Evolutionary conservation across 495 filamentous ascomycete species (phyloP).

Genomic region (Astrothelium subdiscretum): DNA sequence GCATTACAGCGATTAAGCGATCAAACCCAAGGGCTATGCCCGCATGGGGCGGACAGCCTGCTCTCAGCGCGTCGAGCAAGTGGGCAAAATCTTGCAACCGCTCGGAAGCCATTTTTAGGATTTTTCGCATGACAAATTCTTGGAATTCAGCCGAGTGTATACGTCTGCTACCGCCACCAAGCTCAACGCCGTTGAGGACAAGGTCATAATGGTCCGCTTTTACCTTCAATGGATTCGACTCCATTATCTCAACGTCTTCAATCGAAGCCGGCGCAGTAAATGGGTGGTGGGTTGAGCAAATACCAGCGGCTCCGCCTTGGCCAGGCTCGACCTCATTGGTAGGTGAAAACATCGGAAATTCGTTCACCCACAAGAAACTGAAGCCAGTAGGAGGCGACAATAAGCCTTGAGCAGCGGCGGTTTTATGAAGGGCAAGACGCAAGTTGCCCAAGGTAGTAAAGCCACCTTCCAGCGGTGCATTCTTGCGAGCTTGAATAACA

Average conservation of each 20-base stretch:
- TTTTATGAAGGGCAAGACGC: constrained; percentile 55
- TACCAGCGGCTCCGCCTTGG: constrained; percentile 66
- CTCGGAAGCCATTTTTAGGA: constrained; percentile 51
- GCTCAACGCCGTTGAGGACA: constrained; percentile 88
- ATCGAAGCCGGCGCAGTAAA: constrained; percentile 77
- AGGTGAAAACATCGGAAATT: constrained; percentile 87
- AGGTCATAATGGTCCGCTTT: constrained; percentile 85
- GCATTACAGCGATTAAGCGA: constrained; percentile 70
- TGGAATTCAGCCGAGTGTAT: constrained; percentile 82
- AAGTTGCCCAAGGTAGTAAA: constrained; percentile 73
- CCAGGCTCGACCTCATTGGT: constrained; percentile 58
- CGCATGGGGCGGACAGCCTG: constrained; percentile 94
- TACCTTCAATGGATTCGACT: constrained; percentile 57
- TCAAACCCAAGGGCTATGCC: constrained; percentile 91
- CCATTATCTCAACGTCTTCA: constrained; percentile 62
- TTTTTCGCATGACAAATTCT: constrained; percentile 68
- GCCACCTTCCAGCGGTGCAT: constrained; percentile 48
- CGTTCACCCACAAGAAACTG: constrained; percentile 68
- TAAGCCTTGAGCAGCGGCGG: constrained; percentile 47
- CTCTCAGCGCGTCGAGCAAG: constrained; percentile 65
- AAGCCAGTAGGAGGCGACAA: constrained; percentile 44
- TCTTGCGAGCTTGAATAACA: constrained; percentile 64
- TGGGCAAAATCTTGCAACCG: constrained; percentile 70
- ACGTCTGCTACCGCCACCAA: constrained; percentile 85
- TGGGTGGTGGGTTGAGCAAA: constrained; percentile 87